Evolutionary conservation across 2,329 filamentous ascomycete species (phyloP).

Genomic region (Diaporthe ampelina): DNA sequence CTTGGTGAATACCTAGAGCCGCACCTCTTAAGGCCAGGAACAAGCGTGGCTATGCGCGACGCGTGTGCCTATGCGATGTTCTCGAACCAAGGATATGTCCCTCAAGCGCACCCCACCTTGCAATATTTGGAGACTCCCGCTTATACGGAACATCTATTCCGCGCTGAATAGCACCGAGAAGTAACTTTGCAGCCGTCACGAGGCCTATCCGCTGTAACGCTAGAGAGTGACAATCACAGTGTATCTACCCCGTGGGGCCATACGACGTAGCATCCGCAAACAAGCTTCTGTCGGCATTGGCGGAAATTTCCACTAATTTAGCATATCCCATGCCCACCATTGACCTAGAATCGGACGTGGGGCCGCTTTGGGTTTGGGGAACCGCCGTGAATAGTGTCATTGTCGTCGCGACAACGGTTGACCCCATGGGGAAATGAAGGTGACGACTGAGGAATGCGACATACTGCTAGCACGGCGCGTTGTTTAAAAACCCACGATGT

Average conservation of each 20-base stretch:
- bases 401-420: conserved; percentile 11
- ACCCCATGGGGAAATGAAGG: neutral
- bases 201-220: conserved; percentile 1
- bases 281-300: conserved; percentile 34
- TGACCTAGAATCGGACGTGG: conserved; percentile 10
- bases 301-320: conserved; percentile 29
- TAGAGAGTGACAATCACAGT: conserved; percentile 21
- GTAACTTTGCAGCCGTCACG: conserved; percentile 27
- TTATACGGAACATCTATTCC: conserved; percentile 28
- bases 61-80: neutral
- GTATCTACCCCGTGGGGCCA: neutral
- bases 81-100: neutral
- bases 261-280: conserved; percentile 21
- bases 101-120: neutral
- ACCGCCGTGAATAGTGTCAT: conserved; percentile 4
- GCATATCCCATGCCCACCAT: conserved; percentile 15
- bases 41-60: conserved; percentile 8
- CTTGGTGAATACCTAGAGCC: neutral
- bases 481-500: neutral
- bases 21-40: conserved; percentile 19
- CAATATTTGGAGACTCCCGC: neutral
- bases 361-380: neutral
- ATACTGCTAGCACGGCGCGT: neutral
- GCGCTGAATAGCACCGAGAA: conserved; percentile 23
- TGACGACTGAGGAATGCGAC: neutral